A percentile compares a stretch with the other conserved stretches of the same genome.
These are phyloP conservation scores for Trematosphaeria pertusa DNA, from an alignment of 2,329 filamentous ascomycete genomes.

Conservation along the genomic window DNA sequence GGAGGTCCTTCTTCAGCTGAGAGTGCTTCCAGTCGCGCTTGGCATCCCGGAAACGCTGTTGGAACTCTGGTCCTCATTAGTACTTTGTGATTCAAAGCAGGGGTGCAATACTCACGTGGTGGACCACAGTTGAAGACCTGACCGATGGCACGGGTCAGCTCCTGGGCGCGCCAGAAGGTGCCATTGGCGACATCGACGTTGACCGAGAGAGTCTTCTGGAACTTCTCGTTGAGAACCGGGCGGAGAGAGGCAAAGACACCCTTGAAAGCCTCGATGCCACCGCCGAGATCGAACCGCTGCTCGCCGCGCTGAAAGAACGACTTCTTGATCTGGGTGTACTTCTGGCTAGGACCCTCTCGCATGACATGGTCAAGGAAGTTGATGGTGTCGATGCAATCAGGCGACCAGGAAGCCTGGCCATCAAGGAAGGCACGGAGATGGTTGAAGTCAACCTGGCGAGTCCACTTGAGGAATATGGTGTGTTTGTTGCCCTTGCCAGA, in stretches of 20 bases:
- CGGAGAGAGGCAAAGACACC: constrained; percentile 88
- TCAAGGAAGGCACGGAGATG: constrained; percentile 71
- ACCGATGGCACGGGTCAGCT: constrained; percentile 43
- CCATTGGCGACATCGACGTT: constrained; percentile 94
- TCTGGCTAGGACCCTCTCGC: constrained; percentile 75
- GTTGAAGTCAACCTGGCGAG: constrained; percentile 72
- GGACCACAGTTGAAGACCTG: constrained; percentile 36
- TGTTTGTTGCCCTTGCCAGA: constrained; percentile 54
- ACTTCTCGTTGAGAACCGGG: constrained; percentile 64
- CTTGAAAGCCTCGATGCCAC: constrained; percentile 79
- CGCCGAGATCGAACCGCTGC: constrained; percentile 62
- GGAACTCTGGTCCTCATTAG: constrained; percentile 24
- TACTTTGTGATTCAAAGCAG: not conserved
- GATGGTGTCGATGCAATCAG: constrained; percentile 76
- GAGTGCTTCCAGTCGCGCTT: constrained; percentile 35
- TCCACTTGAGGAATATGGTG: constrained; percentile 67
- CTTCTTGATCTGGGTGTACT: constrained; percentile 76
- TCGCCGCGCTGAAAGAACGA: constrained; percentile 75
- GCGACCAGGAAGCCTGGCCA: constrained; percentile 58
- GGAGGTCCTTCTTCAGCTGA: constrained; percentile 45
- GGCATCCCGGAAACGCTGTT: constrained; percentile 31
- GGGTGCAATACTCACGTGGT: constrained; percentile 14
- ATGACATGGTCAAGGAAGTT: constrained; percentile 92
- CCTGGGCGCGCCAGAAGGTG: constrained; percentile 74
- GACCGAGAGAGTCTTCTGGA: constrained; percentile 71